Conservation (phyloP, 179 eudicot species). For the Heliamphora ciliata region DNA sequence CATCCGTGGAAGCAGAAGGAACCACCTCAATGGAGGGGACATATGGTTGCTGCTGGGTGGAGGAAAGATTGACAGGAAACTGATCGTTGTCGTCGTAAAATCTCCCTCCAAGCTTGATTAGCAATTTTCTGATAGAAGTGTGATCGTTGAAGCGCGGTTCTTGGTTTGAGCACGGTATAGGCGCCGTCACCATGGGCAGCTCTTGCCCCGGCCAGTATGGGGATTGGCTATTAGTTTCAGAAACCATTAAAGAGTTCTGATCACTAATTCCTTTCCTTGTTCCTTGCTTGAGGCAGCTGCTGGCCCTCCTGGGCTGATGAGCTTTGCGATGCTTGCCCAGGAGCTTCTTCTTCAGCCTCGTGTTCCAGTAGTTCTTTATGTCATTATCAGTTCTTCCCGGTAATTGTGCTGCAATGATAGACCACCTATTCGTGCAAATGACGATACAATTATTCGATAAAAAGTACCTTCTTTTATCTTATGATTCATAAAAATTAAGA, state of each 20-base stretch:
- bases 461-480: no score
- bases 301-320: slow-evolving; percentile 28
- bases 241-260: slow-evolving; percentile 14
- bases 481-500: no score
- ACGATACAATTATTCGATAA: no score
- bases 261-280: slow-evolving; percentile 12
- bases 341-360: slow-evolving; percentile 44
- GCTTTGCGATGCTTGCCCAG: slow-evolving; percentile 55
- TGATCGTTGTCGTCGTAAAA: slow-evolving; percentile 23
- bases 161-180: slow-evolving; percentile 27
- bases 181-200: slow-evolving; percentile 18
- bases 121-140: slow-evolving; percentile 38
- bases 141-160: slow-evolving; percentile 36
- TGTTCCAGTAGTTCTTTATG: slow-evolving; percentile 49
- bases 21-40: slow-evolving; percentile 5
- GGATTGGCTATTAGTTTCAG: slow-evolving; percentile 17
- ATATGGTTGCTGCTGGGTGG: neutral
- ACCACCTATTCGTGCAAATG: slow-evolving; percentile 33
- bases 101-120: slow-evolving; percentile 51
- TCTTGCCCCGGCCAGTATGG: slow-evolving; percentile 19
- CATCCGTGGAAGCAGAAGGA: slow-evolving; percentile 17
- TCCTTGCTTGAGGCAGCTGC: slow-evolving; percentile 27
- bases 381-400: slow-evolving; percentile 54
- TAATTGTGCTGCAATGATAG: slow-evolving; percentile 46
- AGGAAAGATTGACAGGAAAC: slow-evolving; percentile 12